Evolutionary conservation across 257 asterid genomes (phyloP), one percentile per base, ranked within the genome.

Genomic region (Capsicum rhomboideum): DNA sequence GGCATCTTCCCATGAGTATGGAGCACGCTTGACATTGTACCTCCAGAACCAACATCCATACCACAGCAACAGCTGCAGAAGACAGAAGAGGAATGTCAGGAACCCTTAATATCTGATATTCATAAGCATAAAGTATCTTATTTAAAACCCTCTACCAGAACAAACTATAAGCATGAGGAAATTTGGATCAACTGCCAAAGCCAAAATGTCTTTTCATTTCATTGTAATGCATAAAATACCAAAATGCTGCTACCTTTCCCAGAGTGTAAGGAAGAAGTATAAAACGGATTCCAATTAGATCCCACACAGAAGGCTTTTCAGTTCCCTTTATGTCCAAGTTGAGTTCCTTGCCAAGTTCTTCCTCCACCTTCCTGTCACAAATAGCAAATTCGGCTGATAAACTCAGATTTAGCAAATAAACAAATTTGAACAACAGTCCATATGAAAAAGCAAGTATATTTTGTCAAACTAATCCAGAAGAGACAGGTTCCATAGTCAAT

Each of bases 271-370:
- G 99, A 83, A 97, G 92, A 66, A 97, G 92, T 86, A 97, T 86
- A 90, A 93, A 87, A 49, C 98, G 97, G 78, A 95, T 54, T 56
- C 89, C 96, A 56, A 96, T 37, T 85, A 97, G 97, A 55, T 90
- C 97, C 98, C 99, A 97, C 21, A 95, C 77, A 54, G 97, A 90
- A 80, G 99, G 99, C 88, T 91, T 92, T 89, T 95, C 99, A 49
- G 98, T 97, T 53, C 98, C 99, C 82, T 93, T 95, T 82, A 97
- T 97, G 90, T 93, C 93, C 88, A 95, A 85, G 61, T 97, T 97
- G 85, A 93, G 98, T 89, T 97, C 99, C 91, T 89, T 91, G 91
- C 98, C 89, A 58, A 97, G 91, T 52, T 95, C 98, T 87, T 93
- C 98, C 84, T 89, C 92, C 89, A 91, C 69, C 84, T 92, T 89